A percentile compares a stretch with the other conserved stretches of the same genome.
These are phyloP conservation scores for Pistacia vera DNA, from an alignment of 345 rosid species.

Conservation along the genomic window DNA sequence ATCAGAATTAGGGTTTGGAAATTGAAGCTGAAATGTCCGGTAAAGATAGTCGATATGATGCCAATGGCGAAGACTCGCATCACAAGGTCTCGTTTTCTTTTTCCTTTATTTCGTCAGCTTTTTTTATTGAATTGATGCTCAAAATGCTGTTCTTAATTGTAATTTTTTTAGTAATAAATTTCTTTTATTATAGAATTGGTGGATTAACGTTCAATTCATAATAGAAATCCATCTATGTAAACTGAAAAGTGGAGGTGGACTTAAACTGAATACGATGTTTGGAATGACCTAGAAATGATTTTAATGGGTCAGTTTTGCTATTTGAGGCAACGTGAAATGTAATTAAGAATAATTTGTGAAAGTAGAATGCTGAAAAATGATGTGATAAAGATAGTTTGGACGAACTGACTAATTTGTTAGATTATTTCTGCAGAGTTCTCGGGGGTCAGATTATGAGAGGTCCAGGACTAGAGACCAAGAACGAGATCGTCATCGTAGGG, in stretches of 20 bases:
- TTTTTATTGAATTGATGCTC: not conserved
- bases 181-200: not conserved
- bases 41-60: not conserved
- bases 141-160: not conserved
- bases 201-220: not conserved
- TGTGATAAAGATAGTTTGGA: not conserved
- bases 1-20: constrained; percentile 12
- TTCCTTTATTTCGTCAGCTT: not conserved
- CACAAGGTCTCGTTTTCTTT: constrained; percentile 10
- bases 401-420: constrained; percentile 9
- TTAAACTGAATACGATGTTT: not conserved
- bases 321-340: not conserved
- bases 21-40: constrained; percentile 13
- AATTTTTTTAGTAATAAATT: not conserved
- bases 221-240: not conserved
- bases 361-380: not conserved
- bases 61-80: constrained; percentile 12
- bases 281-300: not conserved
- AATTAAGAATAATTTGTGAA: not conserved
- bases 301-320: not conserved
- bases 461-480: constrained; percentile 19
- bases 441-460: constrained; percentile 23
- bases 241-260: not conserved
- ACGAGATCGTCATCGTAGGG: constrained; percentile 13
- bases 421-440: constrained; percentile 16